These are phyloP conservation scores for Coriolopsis trogii DNA, from an alignment of 1,284 basidiomycete genomes.

Conservation along the genomic window DNA sequence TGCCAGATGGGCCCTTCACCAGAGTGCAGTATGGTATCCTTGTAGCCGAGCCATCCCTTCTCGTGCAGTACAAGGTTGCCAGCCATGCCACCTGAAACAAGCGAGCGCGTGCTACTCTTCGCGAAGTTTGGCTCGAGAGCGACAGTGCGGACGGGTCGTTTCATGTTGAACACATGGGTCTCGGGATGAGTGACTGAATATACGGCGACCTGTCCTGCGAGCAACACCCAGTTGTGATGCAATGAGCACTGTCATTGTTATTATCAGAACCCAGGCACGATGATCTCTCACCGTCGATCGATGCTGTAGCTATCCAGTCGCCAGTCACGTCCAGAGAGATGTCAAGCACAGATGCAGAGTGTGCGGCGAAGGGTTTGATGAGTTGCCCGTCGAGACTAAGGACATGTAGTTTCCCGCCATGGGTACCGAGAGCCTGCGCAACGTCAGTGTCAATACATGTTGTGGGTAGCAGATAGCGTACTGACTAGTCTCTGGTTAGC, in stretches of 20 bases:
- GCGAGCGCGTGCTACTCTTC: conserved; percentile 78
- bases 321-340: conserved; percentile 84
- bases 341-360: conserved; percentile 89
- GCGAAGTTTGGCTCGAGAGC: conserved; percentile 92
- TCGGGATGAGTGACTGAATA: conserved; percentile 85
- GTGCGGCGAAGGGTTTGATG: conserved; percentile 90
- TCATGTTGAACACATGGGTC: conserved; percentile 89
- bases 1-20: conserved; percentile 97
- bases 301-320: conserved; percentile 92
- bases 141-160: conserved; percentile 89
- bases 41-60: conserved; percentile 97
- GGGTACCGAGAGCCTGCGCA: conserved; percentile 82
- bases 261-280: no score
- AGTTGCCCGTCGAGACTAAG: conserved; percentile 81
- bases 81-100: conserved; percentile 93
- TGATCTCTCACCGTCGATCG: conserved; percentile 93
- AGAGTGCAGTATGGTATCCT: conserved; percentile 83
- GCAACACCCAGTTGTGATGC: background rate
- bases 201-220: conserved; percentile 85
- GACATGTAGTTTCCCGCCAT: conserved; percentile 90
- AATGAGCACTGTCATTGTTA: conserved; percentile 3
- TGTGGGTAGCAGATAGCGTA: background rate
- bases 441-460: background rate
- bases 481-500: conserved; percentile 77
- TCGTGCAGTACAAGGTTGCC: conserved; percentile 87